A percentile compares a stretch with the other conserved stretches of the same genome.
Conservation (phyloP, 257 asterid genomes). For the Datura wrightii region DNA sequence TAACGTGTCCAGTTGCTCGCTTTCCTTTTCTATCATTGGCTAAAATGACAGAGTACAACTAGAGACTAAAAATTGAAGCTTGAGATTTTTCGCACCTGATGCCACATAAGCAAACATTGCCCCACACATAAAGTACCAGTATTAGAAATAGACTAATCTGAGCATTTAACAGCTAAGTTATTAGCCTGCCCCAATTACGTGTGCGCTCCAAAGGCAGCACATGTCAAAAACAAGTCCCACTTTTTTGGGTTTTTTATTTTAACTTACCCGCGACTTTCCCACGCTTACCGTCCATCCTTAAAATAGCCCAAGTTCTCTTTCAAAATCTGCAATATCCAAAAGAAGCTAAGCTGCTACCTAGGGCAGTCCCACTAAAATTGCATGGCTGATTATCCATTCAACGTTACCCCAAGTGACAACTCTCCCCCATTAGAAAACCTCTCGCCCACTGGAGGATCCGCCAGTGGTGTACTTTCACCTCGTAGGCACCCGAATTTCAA, state of each 20-base stretch:
- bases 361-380: background rate
- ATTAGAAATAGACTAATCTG: background rate
- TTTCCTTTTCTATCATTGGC: background rate
- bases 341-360: background rate
- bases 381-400: background rate
- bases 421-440: background rate
- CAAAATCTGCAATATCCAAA: constrained; percentile 3
- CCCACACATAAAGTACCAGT: background rate
- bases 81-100: background rate
- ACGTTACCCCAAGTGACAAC: constrained; percentile 18
- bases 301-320: constrained; percentile 11
- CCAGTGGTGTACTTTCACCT: background rate
- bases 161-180: constrained; percentile 19
- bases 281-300: constrained; percentile 23
- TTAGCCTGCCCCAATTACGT: constrained; percentile 19
- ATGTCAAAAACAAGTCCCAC: background rate
- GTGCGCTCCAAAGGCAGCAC: background rate
- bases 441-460: constrained; percentile 4
- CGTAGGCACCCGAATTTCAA: constrained; percentile 29
- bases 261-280: constrained; percentile 6
- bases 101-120: background rate
- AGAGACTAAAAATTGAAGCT: too few relatives aligned
- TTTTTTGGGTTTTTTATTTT: background rate
- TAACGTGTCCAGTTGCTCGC: background rate
- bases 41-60: background rate